A percentile compares a stretch with the other conserved stretches of the same genome.
phyloP scores from a whole-genome alignment of 2,329 filamentous ascomycete species.

The Verticillium isaacii region DNA sequence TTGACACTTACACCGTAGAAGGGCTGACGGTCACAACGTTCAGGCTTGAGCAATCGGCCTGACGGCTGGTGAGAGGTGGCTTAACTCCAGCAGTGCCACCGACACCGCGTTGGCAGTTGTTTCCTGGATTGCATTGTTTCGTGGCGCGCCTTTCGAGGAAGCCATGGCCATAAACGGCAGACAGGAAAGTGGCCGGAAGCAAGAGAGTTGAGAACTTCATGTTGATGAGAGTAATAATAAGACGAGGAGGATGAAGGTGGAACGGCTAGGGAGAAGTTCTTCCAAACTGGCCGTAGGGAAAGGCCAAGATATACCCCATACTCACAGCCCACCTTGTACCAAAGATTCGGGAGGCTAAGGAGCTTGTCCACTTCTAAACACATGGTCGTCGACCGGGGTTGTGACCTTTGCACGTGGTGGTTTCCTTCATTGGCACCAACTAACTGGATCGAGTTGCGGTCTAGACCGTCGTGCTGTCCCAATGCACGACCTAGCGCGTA shows the following conservation, averaged over 20 bases:
- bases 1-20: neutral
- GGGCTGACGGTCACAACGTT: neutral
- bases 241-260: neutral
- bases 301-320: neutral
- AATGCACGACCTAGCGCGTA: neutral
- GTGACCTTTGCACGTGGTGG: neutral
- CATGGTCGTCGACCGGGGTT: neutral
- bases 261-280: too few species aligned
- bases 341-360: neutral
- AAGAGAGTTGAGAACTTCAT: neutral
- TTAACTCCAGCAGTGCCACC: slow-evolving; percentile 1
- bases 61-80: neutral
- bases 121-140: slow-evolving; percentile 1
- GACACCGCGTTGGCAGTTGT: slow-evolving; percentile 7
- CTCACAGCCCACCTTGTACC: neutral
- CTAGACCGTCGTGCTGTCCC: neutral
- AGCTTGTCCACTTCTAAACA: neutral
- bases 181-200: neutral
- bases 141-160: neutral
- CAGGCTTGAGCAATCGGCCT: neutral
- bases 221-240: neutral
- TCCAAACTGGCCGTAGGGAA: neutral
- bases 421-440: neutral
- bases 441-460: neutral
- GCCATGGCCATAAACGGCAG: neutral